Percentiles rank a stretch among this genome's conserved stretches.
Conservation (phyloP, 2,329 filamentous ascomycete species). For the Talaromyces albobiverticillius region DNA sequence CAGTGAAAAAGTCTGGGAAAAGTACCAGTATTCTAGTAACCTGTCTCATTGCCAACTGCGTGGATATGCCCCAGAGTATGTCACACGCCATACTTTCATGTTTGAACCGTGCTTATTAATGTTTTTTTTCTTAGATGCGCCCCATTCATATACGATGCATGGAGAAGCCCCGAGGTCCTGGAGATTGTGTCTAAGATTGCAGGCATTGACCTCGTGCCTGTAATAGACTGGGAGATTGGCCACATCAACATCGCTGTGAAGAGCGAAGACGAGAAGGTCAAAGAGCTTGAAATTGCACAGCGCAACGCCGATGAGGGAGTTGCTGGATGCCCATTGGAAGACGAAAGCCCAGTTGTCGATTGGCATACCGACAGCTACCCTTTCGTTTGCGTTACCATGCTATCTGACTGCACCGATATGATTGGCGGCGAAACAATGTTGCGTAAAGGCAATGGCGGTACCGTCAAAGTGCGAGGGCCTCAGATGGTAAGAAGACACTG, state of each 20-base stretch:
- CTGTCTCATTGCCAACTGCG: constrained; percentile 56
- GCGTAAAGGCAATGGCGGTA: constrained; percentile 51
- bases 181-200: constrained; percentile 52
- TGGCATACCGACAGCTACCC: constrained; percentile 67
- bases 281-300: constrained; percentile 39
- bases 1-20: constrained; percentile 53
- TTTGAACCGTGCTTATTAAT: neutral
- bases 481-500: constrained; percentile 49
- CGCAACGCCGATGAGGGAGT: constrained; percentile 42
- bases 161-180: constrained; percentile 54
- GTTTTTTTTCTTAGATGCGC: constrained; percentile 47
- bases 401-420: constrained; percentile 62
- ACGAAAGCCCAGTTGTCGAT: constrained; percentile 55
- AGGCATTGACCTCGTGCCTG: constrained; percentile 54
- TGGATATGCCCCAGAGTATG: constrained; percentile 57
- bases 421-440: constrained; percentile 64
- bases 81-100: constrained; percentile 15
- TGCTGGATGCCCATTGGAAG: constrained; percentile 42
- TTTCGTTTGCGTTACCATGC: constrained; percentile 68
- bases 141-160: constrained; percentile 63
- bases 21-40: constrained; percentile 59
- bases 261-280: constrained; percentile 45
- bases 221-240: constrained; percentile 56
- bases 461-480: constrained; percentile 59
- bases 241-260: constrained; percentile 56